Conservation (phyloP, 805 yeast species). For the Saccharomycopsis fodiens region DNA sequence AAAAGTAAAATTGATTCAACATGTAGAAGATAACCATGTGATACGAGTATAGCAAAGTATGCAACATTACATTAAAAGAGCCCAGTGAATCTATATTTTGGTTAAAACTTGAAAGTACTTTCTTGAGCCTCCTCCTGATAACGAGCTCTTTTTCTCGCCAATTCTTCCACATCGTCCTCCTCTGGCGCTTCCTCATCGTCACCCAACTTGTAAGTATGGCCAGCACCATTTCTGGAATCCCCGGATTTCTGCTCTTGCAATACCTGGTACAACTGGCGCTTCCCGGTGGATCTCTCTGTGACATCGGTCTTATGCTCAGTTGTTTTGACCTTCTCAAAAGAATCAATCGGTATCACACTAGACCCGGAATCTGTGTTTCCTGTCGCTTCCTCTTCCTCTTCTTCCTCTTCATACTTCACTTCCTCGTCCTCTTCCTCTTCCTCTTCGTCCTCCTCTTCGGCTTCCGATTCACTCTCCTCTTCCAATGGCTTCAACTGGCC, state of each 20-base stretch:
- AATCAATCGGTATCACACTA: slow-evolving; percentile 3
- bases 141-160: slow-evolving; percentile 7
- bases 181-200: slow-evolving; percentile 1
- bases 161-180: slow-evolving; percentile 6
- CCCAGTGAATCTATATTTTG: neutral
- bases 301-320: neutral
- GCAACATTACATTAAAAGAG: neutral
- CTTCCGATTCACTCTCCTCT: slow-evolving; percentile 32
- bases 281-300: slow-evolving; percentile 6
- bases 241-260: slow-evolving; percentile 9
- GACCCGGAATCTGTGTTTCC: slow-evolving; percentile 6
- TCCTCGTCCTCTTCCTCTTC: slow-evolving; percentile 31
- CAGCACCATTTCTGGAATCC: slow-evolving; percentile 10
- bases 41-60: slow-evolving; percentile 1
- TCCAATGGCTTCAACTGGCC: slow-evolving; percentile 29
- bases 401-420: slow-evolving; percentile 24
- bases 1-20: neutral
- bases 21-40: neutral
- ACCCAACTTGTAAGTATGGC: slow-evolving; percentile 9
- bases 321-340: neutral
- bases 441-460: slow-evolving; percentile 31
- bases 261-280: slow-evolving; percentile 12
- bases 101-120: slow-evolving; percentile 1
- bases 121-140: slow-evolving; percentile 9
- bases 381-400: slow-evolving; percentile 11